A percentile compares a stretch with the other conserved stretches of the same genome.
These are phyloP conservation scores for Alternaria sp. DNA, from an alignment of 2,329 filamentous ascomycete species.

Conservation along the genomic window DNA sequence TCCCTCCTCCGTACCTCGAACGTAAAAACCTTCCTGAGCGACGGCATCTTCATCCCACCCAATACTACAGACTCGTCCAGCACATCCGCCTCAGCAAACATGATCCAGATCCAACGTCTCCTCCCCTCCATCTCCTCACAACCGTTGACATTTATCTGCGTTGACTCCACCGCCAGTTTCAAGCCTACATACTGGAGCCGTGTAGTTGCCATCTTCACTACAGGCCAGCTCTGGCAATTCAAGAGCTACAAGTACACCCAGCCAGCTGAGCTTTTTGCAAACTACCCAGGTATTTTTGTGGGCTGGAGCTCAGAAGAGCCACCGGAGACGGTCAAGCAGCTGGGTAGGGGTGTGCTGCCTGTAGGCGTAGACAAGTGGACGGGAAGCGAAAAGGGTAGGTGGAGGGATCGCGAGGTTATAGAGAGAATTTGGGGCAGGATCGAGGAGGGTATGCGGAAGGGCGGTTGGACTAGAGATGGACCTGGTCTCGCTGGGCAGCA, in stretches of 20 bases:
- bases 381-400: conserved; percentile 62
- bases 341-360: conserved; percentile 84
- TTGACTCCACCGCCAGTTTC: conserved; percentile 92
- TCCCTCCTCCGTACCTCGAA: conserved; percentile 95
- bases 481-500: conserved; percentile 54
- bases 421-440: conserved; percentile 92
- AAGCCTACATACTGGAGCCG: conserved; percentile 98
- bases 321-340: conserved; percentile 79
- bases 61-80: conserved; percentile 69
- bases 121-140: conserved; percentile 74
- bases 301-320: conserved; percentile 87
- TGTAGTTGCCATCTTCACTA: conserved; percentile 96
- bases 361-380: conserved; percentile 87
- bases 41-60: conserved; percentile 80
- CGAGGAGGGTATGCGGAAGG: conserved; percentile 84
- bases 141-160: conserved; percentile 91
- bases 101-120: conserved; percentile 83
- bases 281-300: conserved; percentile 86
- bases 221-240: conserved; percentile 98
- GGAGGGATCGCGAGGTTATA: conserved; percentile 91
- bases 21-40: conserved; percentile 90
- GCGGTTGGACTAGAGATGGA: conserved; percentile 81
- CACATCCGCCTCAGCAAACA: conserved; percentile 65
- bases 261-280: conserved; percentile 86
- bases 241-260: conserved; percentile 97